Base-by-base conservation (phyloP, 176 grass and related monocot species). In the Leersia perrieri region DNA sequence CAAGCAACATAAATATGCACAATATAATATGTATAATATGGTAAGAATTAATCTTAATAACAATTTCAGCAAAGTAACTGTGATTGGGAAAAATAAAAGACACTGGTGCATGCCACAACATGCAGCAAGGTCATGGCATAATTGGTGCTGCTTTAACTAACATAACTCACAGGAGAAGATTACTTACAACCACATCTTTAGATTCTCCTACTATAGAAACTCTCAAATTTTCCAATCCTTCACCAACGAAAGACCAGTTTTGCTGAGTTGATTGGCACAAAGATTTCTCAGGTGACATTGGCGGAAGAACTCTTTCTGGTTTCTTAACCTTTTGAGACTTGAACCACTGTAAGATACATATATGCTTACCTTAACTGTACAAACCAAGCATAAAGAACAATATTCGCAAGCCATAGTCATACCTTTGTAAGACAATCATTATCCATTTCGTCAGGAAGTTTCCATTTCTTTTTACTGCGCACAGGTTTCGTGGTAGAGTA, bases 261-360 rank as follows among this genome's bases (percentile, higher is more conserved):
- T 65, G 71, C 70, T 82, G 71, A 73, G 82, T 74, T 76, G 85
- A 68, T 45, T 87, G 74, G 49, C 74, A 57, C n/a, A 76, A 63
- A 85, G 83, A 68, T 77, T 88, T 98, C 82, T 64, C 68, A 87
- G 95, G 84, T 78, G 95, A 82, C 77, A 86, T 83, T 77, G 86
- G 95, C 16, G 95, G 95, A 53, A 98, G 92, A 89, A 94, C 71
- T 75, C 92, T 85, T 14, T 39, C 84, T 73, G 83, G 88, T 83
- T 94, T 98, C 70, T 93, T 98, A 51, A 69, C 71, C 78, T 94
- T 98, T 80, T 98, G 95, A 83, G 86, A 92, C 81, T 93, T 98
- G 65, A 89, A 93, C 95, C 95, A 98, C 95, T 98, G 90, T 72
- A 94, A 81, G 47, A 88, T 80, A 76, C n/a, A n/a, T 39, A 71